phyloP scores from a whole-genome alignment of 257 asterid genomes.

The Prunella vulgaris region DNA sequence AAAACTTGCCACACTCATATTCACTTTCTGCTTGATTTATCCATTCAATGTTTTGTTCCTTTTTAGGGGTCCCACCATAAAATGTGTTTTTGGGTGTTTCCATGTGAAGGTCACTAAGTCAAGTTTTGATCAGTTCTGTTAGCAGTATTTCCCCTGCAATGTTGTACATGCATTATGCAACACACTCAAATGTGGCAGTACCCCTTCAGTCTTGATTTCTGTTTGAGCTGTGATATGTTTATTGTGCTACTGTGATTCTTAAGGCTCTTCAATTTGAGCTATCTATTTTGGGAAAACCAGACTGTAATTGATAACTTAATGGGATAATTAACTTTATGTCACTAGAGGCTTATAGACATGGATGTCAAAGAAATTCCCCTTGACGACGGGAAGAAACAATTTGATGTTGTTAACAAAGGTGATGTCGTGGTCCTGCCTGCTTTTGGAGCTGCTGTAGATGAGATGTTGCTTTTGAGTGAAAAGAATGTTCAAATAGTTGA shows the following conservation, averaged over 20 bases:
- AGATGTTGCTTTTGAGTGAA: constrained; percentile 78
- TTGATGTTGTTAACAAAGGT: constrained; percentile 64
- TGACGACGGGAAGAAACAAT: constrained; percentile 56
- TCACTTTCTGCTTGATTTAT: background rate
- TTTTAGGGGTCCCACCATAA: background rate
- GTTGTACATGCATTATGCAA: background rate
- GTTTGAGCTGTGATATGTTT: constrained; percentile 8
- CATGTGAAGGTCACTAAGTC: background rate
- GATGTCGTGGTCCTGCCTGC: constrained; percentile 97
- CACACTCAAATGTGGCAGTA: background rate
- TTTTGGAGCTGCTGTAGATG: constrained; percentile 92
- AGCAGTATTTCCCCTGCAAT: background rate
- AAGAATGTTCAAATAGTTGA: constrained; percentile 91
- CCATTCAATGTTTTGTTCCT: background rate
- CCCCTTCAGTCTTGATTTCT: background rate
- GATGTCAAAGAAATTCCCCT: constrained; percentile 58
- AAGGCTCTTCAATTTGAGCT: background rate
- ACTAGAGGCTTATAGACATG: constrained; percentile 82
- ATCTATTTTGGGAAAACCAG: constrained; percentile 6
- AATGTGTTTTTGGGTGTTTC: background rate
- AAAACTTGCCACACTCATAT: background rate
- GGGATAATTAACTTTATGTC: constrained; percentile 3
- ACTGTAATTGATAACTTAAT: background rate
- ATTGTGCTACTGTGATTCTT: background rate
- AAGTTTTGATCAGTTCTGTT: background rate